Conservation (phyloP, 495 filamentous ascomycete genomes). For the Tuber brumale region DNA sequence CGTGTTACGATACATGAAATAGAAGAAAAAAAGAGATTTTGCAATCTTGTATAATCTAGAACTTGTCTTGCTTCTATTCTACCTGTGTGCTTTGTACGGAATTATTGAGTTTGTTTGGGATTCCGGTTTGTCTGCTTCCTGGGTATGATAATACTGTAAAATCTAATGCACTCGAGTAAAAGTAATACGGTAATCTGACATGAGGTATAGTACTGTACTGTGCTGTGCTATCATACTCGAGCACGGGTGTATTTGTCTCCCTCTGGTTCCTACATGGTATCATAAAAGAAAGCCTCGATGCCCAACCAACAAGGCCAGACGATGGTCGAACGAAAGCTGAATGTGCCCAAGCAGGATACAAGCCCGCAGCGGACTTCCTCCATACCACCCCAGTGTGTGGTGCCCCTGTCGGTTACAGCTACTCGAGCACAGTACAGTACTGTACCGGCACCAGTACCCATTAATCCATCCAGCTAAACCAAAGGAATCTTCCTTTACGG, state of each 20-base stretch:
- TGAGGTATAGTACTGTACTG: neutral
- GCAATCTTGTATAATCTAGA: neutral
- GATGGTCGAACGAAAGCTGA: neutral
- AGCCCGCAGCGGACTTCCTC: neutral
- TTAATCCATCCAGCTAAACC: neutral
- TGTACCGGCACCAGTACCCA: neutral
- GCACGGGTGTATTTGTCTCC: neutral
- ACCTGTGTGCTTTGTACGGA: neutral
- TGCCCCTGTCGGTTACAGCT: neutral
- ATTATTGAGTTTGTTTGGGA: neutral
- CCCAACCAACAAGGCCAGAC: neutral
- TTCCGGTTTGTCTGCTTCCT: neutral
- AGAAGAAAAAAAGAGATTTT: neutral
- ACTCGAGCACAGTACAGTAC: too few species aligned
- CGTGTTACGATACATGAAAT: neutral
- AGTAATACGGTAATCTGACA: neutral
- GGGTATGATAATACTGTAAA: neutral
- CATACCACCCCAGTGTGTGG: neutral
- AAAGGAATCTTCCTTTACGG: neutral
- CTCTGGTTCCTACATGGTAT: neutral
- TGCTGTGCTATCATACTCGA: neutral
- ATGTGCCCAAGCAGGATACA: neutral
- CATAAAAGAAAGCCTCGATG: neutral
- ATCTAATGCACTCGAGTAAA: neutral
- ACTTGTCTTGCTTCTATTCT: neutral